phyloP scores from a whole-genome alignment of 331 rosid genomes.

The Erythrophleum ivorense region DNA sequence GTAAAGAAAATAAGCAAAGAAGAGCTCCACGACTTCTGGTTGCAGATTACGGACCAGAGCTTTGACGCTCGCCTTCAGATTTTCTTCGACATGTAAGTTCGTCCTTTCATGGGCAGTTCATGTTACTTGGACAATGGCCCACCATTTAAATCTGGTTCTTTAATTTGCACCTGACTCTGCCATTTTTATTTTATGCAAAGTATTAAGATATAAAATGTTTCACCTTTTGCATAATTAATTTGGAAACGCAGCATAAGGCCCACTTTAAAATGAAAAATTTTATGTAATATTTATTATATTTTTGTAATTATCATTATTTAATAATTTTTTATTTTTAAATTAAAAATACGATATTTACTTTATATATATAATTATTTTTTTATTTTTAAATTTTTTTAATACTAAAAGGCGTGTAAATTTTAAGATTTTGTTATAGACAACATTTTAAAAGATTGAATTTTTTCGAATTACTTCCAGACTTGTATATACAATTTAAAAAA shows the following conservation, averaged over 20 bases:
- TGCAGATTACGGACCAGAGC: conserved; percentile 89
- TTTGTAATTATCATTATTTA: too few relatives aligned
- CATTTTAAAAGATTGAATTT: neutral
- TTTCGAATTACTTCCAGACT: neutral
- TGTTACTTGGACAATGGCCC: neutral
- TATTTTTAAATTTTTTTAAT: too few relatives aligned
- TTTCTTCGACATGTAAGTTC: conserved; percentile 85
- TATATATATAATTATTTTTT: too few relatives aligned
- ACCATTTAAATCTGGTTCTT: neutral
- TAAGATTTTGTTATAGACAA: neutral
- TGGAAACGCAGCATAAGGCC: neutral
- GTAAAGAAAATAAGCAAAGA: conserved; percentile 59
- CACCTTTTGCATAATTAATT: neutral
- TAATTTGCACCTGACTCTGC: neutral
- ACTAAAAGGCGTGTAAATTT: neutral
- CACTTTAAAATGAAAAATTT: too few relatives aligned
- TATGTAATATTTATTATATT: too few relatives aligned
- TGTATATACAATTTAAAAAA: neutral
- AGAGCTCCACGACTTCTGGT: conserved; percentile 81
- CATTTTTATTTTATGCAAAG: neutral
- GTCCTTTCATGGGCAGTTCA: neutral
- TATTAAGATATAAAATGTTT: neutral
- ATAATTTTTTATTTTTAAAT: too few relatives aligned
- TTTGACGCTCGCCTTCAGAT: conserved; percentile 96
- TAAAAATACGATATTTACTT: too few relatives aligned